Percentiles rank a stretch among this genome's conserved stretches.
phyloP scores from a whole-genome alignment of 148 eudicot genomes.

The Chenopodium formosanum region DNA sequence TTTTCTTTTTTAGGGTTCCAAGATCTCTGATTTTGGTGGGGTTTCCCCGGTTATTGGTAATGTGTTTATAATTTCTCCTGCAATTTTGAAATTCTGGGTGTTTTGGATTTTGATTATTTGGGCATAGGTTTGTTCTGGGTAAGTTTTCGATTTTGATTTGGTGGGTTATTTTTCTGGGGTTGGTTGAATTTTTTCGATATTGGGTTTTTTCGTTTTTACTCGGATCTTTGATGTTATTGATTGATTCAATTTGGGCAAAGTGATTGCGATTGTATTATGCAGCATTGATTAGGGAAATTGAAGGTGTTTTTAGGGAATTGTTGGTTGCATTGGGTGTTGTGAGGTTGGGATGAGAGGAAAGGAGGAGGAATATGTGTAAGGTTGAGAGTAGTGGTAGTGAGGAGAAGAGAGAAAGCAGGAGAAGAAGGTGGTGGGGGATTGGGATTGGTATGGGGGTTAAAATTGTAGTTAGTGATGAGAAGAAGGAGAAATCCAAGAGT shows the following conservation, averaged over 20 bases:
- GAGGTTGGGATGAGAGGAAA: constrained; percentile 29
- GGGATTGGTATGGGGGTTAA: constrained; percentile 49
- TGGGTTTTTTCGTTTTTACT: not conserved
- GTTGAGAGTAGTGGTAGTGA: constrained; percentile 26
- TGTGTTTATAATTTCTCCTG: not conserved
- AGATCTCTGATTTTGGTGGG: constrained; percentile 22
- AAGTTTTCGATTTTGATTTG: not conserved
- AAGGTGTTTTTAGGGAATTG: not conserved
- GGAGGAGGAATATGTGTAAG: constrained; percentile 35
- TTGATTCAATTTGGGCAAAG: constrained; percentile 1
- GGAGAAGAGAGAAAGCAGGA: constrained; percentile 30
- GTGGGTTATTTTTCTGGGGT: not conserved
- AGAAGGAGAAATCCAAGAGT: constrained; percentile 27
- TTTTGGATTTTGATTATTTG: not conserved
- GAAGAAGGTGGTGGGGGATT: constrained; percentile 45
- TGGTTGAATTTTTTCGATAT: not conserved
- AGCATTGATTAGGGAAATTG: not conserved
- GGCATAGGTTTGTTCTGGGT: constrained; percentile 15
- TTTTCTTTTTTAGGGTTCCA: not conserved
- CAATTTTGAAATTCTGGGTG: constrained; percentile 17
- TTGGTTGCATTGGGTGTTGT: not conserved
- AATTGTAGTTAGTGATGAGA: constrained; percentile 36
- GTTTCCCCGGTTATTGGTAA: not conserved
- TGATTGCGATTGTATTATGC: not conserved
- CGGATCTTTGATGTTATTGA: not conserved